phyloP scores from a whole-genome alignment of 495 filamentous ascomycete genomes.

The Haplographium delicatum region DNA sequence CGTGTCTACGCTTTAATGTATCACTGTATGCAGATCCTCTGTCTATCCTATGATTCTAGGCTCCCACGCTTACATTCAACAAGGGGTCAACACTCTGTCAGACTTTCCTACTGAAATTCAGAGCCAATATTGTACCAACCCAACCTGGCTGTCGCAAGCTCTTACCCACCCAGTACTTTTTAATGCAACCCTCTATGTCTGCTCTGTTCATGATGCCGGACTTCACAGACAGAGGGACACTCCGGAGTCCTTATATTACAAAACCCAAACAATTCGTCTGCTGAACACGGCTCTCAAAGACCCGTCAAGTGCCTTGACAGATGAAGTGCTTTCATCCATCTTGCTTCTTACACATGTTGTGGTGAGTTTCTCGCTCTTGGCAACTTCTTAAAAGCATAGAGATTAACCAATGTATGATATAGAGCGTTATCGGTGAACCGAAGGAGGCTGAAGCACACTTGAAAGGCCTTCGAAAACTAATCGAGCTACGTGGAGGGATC shows the following conservation, averaged over 20 bases:
- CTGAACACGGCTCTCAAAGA: constrained; percentile 12
- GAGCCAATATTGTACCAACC: constrained; percentile 21
- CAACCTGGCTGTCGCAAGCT: constrained; percentile 11
- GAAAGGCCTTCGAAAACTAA: constrained; percentile 13
- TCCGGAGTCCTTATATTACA: constrained; percentile 15
- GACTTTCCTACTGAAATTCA: constrained; percentile 14
- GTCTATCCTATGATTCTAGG: neutral
- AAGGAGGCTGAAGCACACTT: constrained; percentile 13
- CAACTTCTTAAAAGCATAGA: neutral
- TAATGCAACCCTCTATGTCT: constrained; percentile 14
- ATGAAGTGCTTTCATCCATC: constrained; percentile 17
- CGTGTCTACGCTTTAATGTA: constrained; percentile 9
- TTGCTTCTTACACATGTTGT: constrained; percentile 13
- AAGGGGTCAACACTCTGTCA: constrained; percentile 14
- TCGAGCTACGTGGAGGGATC: constrained; percentile 15
- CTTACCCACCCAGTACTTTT: constrained; percentile 15
- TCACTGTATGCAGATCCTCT: constrained; percentile 9
- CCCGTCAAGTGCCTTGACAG: neutral
- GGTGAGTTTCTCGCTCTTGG: constrained; percentile 2
- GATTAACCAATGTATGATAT: neutral
- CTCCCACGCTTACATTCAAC: neutral
- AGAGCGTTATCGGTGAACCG: constrained; percentile 13
- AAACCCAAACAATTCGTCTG: constrained; percentile 9
- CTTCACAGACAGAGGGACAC: constrained; percentile 1
- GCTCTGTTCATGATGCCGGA: constrained; percentile 3